Percentiles rank a stretch among this genome's conserved stretches.
These are phyloP conservation scores for Kwoniella newhampshirensis DNA, from an alignment of 768 basidiomycete genomes.

Conservation along the genomic window DNA sequence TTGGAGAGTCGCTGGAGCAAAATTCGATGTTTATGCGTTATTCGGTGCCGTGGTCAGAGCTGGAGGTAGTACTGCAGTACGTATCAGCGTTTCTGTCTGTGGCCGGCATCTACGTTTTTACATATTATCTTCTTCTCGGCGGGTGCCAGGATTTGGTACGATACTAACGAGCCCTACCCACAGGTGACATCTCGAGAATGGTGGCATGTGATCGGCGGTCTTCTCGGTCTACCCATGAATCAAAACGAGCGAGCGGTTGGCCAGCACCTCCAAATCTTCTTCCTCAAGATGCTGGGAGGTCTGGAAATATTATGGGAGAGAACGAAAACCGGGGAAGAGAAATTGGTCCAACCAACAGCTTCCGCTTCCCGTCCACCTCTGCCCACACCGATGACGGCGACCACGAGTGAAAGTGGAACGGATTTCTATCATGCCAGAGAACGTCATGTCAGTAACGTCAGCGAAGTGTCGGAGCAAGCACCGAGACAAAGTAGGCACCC, in stretches of 20 bases:
- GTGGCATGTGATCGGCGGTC: slow-evolving; percentile 31
- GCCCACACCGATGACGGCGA: too few relatives aligned
- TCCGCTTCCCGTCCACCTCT: too few relatives aligned
- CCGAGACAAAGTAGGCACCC: too few relatives aligned
- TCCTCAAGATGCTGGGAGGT: slow-evolving; percentile 19
- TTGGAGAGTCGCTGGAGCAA: slow-evolving; percentile 26
- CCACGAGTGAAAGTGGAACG: too few relatives aligned
- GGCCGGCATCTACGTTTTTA: too few relatives aligned
- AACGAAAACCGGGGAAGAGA: slow-evolving; percentile 26
- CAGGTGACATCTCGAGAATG: slow-evolving; percentile 24
- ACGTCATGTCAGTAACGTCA: too few relatives aligned
- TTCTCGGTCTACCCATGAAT: slow-evolving; percentile 11
- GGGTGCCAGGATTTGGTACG: not conserved
- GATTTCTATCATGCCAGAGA: too few relatives aligned
- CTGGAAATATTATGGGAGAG: slow-evolving; percentile 39
- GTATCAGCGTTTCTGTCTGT: too few relatives aligned
- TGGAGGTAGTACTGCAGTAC: slow-evolving; percentile 33
- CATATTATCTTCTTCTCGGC: too few relatives aligned
- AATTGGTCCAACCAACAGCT: not conserved
- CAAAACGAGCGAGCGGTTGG: slow-evolving; percentile 1
- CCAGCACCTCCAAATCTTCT: slow-evolving; percentile 20
- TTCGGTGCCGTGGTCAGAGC: slow-evolving; percentile 25
- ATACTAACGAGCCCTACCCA: not conserved
- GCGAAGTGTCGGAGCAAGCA: too few relatives aligned
- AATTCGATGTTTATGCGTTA: slow-evolving; percentile 31